Percentiles rank a stretch among this genome's conserved stretches.
These are phyloP conservation scores for Boechera stricta DNA, from an alignment of 345 rosid genomes.

Conservation along the genomic window DNA sequence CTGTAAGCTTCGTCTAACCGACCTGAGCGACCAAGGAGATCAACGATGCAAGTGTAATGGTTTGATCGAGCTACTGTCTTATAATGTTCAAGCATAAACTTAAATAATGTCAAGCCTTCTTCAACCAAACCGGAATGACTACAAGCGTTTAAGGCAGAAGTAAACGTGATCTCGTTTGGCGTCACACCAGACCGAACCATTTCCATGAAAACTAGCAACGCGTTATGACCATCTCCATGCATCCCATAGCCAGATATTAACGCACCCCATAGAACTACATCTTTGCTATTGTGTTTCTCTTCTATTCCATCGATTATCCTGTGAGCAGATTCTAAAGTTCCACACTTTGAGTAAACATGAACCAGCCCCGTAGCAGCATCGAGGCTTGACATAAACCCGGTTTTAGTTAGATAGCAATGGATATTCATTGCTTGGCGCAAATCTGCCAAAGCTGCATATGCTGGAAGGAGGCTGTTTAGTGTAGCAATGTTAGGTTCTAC, in stretches of 20 bases:
- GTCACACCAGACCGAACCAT: conserved; percentile 63
- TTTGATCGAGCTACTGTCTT: conserved; percentile 44
- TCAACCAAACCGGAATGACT: conserved; percentile 69
- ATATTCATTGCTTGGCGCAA: conserved; percentile 56
- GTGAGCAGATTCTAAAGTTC: conserved; percentile 61
- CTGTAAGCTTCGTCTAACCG: conserved; percentile 61
- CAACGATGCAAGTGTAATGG: conserved; percentile 58
- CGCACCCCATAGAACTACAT: conserved; percentile 64
- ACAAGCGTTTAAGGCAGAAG: conserved; percentile 66
- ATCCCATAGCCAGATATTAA: conserved; percentile 62
- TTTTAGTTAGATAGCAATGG: conserved; percentile 55
- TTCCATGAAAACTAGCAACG: conserved; percentile 61
- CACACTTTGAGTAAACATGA: conserved; percentile 68
- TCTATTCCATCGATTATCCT: conserved; percentile 56
- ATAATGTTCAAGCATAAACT: conserved; percentile 51
- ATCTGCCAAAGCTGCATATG: conserved; percentile 63
- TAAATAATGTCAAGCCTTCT: conserved; percentile 60
- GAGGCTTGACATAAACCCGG: conserved; percentile 57
- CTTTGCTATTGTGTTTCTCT: conserved; percentile 47
- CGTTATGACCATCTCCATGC: conserved; percentile 65
- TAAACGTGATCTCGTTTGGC: conserved; percentile 65
- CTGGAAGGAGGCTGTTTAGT: conserved; percentile 68
- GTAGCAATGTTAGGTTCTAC: conserved; percentile 60
- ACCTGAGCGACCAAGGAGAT: conserved; percentile 63
- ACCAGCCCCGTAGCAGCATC: conserved; percentile 62